A percentile compares a stretch with the other conserved stretches of the same genome.
These are phyloP conservation scores for Phytophthora pini DNA, from an alignment of 352 stramenopile species.

Conservation along the genomic window DNA sequence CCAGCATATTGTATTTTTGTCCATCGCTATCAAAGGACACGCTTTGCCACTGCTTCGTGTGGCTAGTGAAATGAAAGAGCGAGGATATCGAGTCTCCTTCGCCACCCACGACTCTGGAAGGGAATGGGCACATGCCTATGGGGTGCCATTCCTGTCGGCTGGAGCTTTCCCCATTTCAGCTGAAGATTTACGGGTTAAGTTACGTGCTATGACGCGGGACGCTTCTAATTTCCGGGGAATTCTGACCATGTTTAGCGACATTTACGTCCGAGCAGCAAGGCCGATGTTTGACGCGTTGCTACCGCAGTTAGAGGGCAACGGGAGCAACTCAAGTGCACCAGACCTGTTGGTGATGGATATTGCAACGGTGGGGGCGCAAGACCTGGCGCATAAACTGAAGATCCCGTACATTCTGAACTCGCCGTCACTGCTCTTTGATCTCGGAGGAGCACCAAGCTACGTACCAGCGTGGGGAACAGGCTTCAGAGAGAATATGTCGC, in stretches of 20 bases:
- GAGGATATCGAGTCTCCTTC: slow-evolving; percentile 82
- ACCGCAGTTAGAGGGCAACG: slow-evolving; percentile 42
- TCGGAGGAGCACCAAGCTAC: slow-evolving; percentile 76
- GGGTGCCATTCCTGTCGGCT: slow-evolving; percentile 73
- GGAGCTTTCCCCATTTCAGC: slow-evolving; percentile 78
- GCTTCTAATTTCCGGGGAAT: slow-evolving; percentile 87
- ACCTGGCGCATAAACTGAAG: slow-evolving; percentile 79
- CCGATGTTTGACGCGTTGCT: slow-evolving; percentile 84
- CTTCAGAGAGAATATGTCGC: slow-evolving; percentile 82
- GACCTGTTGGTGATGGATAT: slow-evolving; percentile 86
- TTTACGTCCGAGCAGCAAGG: slow-evolving; percentile 77
- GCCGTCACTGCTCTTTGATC: slow-evolving; percentile 85
- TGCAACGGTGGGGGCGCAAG: slow-evolving; percentile 78
- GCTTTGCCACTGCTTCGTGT: slow-evolving; percentile 79
- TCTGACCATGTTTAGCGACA: slow-evolving; percentile 90
- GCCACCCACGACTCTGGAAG: slow-evolving; percentile 84
- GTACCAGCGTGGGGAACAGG: slow-evolving; percentile 87
- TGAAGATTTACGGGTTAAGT: slow-evolving; percentile 70
- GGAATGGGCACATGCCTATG: slow-evolving; percentile 69
- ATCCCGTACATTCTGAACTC: slow-evolving; percentile 87
- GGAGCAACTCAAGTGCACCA: slow-evolving; percentile 32
- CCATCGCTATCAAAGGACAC: slow-evolving; percentile 85
- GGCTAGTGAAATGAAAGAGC: slow-evolving; percentile 72
- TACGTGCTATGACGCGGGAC: slow-evolving; percentile 83
- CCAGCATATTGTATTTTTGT: slow-evolving; percentile 79